phyloP scores from a whole-genome alignment of 2,329 filamentous ascomycete species.

The Raffaelea albimanens region DNA sequence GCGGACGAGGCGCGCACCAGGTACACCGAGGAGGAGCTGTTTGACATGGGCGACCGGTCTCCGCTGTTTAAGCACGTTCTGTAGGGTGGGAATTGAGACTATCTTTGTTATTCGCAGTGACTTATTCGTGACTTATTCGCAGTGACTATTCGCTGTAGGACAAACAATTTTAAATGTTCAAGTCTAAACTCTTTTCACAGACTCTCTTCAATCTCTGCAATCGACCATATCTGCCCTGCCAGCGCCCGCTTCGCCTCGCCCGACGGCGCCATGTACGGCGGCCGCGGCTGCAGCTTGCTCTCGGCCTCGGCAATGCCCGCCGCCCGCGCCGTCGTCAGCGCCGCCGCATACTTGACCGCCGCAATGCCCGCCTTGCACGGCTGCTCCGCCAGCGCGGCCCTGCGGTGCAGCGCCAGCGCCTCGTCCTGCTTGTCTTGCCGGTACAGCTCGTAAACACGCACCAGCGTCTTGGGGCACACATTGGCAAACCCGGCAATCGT shows the following conservation, averaged over 20 bases:
- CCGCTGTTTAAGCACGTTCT: background rate
- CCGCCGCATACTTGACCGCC: slow-evolving; percentile 58
- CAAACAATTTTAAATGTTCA: too few relatives aligned
- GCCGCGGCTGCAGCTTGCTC: slow-evolving; percentile 47
- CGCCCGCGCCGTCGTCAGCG: slow-evolving; percentile 39
- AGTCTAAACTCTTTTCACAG: too few relatives aligned
- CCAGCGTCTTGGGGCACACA: slow-evolving; percentile 47
- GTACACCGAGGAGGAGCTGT: background rate
- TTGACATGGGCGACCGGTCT: background rate
- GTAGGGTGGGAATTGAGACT: background rate
- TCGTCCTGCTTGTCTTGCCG: background rate
- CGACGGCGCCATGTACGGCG: slow-evolving; percentile 46
- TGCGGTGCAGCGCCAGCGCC: slow-evolving; percentile 43
- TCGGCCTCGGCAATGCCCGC: slow-evolving; percentile 53
- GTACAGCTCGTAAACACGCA: slow-evolving; percentile 52
- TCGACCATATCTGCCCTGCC: background rate
- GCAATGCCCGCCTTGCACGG: slow-evolving; percentile 59
- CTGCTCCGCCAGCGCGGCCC: slow-evolving; percentile 55
- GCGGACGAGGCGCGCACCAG: background rate
- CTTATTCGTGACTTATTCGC: too few relatives aligned
- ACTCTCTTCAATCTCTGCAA: background rate
- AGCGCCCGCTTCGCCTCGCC: slow-evolving; percentile 29
- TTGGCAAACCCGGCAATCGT: slow-evolving; percentile 56
- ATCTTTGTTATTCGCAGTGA: too few relatives aligned
- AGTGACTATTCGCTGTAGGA: too few relatives aligned